Evolutionary conservation across 257 asterid species (phyloP), one percentile per base, ranked within the genome.

Genomic region (Primulina eburnea): DNA sequence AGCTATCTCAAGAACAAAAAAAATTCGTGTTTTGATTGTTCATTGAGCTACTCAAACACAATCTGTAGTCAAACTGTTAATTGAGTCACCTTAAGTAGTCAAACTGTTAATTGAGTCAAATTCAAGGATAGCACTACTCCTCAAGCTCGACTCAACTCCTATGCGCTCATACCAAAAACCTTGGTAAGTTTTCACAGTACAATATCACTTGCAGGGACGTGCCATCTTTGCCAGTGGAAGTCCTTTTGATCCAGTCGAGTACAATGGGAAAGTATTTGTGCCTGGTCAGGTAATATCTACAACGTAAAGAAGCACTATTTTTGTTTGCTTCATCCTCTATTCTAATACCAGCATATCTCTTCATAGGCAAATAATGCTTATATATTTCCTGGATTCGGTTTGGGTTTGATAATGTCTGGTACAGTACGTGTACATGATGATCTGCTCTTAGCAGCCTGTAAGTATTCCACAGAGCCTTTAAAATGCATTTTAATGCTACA

Each of bases 351-450:
- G 11, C 64, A 43, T 67, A 30, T 17, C 5, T 67, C 33, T 33
- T 65, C 12, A 60, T 86, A 89, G 99, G 93, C 97, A 62, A 93
- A 93, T 72, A 93, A 93, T 65, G 99, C 99, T n/a, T 93, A 93
- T 61, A 77, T 90, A 68, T 93, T 93, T 83, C 99, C 97, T 12
- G 99, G 99, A 73, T 88, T 90, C 65, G 99, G 99, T 62, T 71
- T 93, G 73, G 99, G 99, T 40, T 64, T 90, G 76, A 93, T 93
- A 77, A 89, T 93, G 89, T 90, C 97, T 0, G 97, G 96, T 56
- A 82, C 99, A n/a, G 80, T 93, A 29, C 90, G 96, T 10, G 94
- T 89, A 70, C 96, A 93, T 9, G 97, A 93, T 71, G 96, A 93
- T 73, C 60, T 93, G 83, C 87, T 93, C 69, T 73, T 93, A 69